A percentile compares a stretch with the other conserved stretches of the same genome.
Conservation (phyloP, 495 filamentous ascomycete genomes). For the Letharia columbiana region DNA sequence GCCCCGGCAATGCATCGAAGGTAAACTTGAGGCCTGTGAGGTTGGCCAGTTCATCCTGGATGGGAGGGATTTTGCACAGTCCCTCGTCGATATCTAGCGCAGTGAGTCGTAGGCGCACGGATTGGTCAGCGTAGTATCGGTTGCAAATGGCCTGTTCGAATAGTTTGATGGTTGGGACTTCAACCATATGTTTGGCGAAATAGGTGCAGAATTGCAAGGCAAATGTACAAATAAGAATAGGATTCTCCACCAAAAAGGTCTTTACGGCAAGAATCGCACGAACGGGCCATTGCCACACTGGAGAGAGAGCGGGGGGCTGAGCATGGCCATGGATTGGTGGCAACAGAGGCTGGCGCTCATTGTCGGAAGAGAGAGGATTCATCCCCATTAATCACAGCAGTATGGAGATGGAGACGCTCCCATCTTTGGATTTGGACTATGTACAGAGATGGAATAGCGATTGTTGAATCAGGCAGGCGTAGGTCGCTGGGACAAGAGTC, state of each 20-base stretch:
- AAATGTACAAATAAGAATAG: conserved; percentile 20
- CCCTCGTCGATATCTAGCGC: conserved; percentile 2
- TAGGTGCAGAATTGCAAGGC: conserved; percentile 18
- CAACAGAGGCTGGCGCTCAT: conserved; percentile 19
- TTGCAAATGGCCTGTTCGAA: conserved; percentile 21
- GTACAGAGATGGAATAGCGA: neutral
- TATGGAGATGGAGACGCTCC: neutral
- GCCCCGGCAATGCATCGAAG: conserved; percentile 24
- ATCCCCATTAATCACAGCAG: neutral
- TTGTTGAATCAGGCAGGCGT: neutral
- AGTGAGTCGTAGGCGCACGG: neutral
- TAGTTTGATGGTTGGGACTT: conserved; percentile 21
- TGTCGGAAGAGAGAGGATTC: neutral
- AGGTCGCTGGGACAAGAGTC: neutral
- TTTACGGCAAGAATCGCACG: conserved; percentile 42
- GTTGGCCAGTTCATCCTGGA: conserved; percentile 22
- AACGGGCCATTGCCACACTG: conserved; percentile 26
- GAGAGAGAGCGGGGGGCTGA: neutral
- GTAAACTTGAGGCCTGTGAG: conserved; percentile 23
- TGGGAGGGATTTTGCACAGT: conserved; percentile 21
- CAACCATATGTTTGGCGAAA: conserved; percentile 21
- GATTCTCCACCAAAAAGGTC: conserved; percentile 39
- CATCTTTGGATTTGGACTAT: neutral
- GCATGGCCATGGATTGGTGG: neutral
- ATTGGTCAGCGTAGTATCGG: conserved; percentile 12